Conservation (phyloP, 208 protist species). For the Trypanosoma scelopori region DNA sequence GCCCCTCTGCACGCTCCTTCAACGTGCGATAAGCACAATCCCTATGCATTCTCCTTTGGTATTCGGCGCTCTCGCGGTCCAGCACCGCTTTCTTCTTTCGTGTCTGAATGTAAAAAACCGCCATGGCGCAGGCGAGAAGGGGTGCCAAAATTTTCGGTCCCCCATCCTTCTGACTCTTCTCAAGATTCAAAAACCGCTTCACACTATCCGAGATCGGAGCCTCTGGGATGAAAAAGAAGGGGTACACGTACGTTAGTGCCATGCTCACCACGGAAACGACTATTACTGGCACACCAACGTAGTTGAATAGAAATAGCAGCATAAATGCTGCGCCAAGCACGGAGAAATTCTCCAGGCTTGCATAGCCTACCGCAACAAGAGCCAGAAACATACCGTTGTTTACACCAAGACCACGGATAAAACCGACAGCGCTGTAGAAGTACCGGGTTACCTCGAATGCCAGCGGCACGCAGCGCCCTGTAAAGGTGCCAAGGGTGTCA, state of each 20-base stretch:
- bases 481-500: constrained; percentile 7
- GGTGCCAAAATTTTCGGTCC: background rate
- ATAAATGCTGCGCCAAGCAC: constrained; percentile 11
- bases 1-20: background rate
- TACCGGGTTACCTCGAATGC: constrained; percentile 15
- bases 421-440: background rate
- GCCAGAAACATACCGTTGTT: constrained; percentile 7
- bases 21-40: background rate
- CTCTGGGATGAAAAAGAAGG: constrained; percentile 22
- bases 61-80: background rate
- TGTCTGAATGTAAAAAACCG: constrained; percentile 15
- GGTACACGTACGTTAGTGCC: constrained; percentile 19
- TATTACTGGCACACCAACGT: constrained; percentile 19
- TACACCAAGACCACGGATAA: constrained; percentile 2
- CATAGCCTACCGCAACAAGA: constrained; percentile 15
- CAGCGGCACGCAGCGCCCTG: constrained; percentile 11
- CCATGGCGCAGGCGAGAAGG: constrained; percentile 7
- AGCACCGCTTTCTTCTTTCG: background rate
- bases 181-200: constrained; percentile 12
- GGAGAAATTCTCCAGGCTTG: constrained; percentile 7
- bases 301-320: constrained; percentile 12
- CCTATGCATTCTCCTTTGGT: background rate
- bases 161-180: constrained; percentile 2
- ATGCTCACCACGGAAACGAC: constrained; percentile 7
- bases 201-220: background rate